Evolutionary conservation across 768 basidiomycete genomes (phyloP), one percentile per base, ranked within the genome.

Genomic region (Coprinopsis marcescibilis): DNA sequence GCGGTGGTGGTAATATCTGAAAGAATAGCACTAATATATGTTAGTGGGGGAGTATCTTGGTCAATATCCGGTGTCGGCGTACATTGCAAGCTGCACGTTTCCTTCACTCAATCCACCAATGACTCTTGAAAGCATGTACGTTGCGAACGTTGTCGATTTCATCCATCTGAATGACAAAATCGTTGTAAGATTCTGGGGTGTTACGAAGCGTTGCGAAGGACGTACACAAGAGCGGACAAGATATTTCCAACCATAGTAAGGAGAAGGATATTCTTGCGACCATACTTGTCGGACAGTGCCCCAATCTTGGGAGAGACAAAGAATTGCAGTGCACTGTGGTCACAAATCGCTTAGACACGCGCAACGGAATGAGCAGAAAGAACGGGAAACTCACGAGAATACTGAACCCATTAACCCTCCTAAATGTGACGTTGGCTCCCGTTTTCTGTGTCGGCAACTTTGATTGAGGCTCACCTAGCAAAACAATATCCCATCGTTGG

Each of bases 11-110:
- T 89, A 33, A 97, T 80, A 61, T 98, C 95, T 19, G 92, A 90
- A 25, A 99, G 78, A 56, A 94, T 93, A 3, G 96, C 93, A 57
- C 91, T 96, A 54, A 36, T 11, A 27, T 8, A 19, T n/a, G 7
- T 37, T 30, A 38, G 36, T 33, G 37, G 12, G 20, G 36, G 38
- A 27, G 24, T 27, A 48, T 21, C 37, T 24, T 35, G 15, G 34
- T 27, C 42, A 23, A 24, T 17, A 15, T 29, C 27, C 14, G 23
- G 20, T 20, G 21, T 19, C 15, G 19, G 21, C 23, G 2, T 35
- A 92, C 92, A 93, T 93, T 37, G 89, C 87, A 36, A 99, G 72
- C 61, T 99, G 95, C 10, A 98, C 95, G 59, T 99, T 99, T 36
- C 95, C 95, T 69, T 99, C 95, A 57, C 89, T 91, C 7, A 97